phyloP scores from a whole-genome alignment of 2,329 filamentous ascomycete genomes.

The Colletotrichum orchidophilum region DNA sequence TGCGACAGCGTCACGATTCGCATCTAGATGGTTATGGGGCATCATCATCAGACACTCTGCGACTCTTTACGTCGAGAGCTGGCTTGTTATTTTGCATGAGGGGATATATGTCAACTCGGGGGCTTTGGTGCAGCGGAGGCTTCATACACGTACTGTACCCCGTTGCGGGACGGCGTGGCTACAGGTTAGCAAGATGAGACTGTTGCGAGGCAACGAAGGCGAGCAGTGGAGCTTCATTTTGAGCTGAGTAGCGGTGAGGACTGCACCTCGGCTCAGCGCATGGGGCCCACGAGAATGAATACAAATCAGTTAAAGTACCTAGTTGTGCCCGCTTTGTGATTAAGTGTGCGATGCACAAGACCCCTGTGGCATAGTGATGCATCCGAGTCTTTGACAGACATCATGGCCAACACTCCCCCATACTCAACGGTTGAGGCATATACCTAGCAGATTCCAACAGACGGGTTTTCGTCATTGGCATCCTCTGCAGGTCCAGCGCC shows the following conservation, averaged over 20 bases:
- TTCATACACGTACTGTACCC: conserved; percentile 19
- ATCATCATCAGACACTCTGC: not conserved
- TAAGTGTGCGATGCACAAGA: no score
- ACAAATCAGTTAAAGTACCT: conserved; percentile 25
- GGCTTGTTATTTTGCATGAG: conserved; percentile 11
- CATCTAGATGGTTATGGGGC: conserved; percentile 31
- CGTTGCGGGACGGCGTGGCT: conserved; percentile 28
- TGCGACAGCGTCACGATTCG: conserved; percentile 28
- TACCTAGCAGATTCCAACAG: not conserved
- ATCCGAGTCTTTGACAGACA: no score
- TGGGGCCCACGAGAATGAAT: conserved; percentile 28
- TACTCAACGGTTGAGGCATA: not conserved
- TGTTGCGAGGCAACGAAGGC: conserved; percentile 31
- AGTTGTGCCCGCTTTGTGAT: not conserved
- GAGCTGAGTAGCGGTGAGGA: conserved; percentile 29
- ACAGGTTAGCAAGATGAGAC: conserved; percentile 31
- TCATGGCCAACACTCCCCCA: not conserved
- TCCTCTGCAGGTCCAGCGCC: not conserved
- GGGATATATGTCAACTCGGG: conserved; percentile 5
- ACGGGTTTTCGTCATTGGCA: not conserved
- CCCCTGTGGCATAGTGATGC: not conserved
- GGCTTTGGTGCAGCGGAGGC: conserved; percentile 27
- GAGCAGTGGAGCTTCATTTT: conserved; percentile 22
- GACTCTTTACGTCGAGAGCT: conserved; percentile 3
- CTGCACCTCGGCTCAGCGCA: conserved; percentile 14